Conservation (phyloP, 2,329 filamentous ascomycete species). For the Microsporum ferrugineum region DNA sequence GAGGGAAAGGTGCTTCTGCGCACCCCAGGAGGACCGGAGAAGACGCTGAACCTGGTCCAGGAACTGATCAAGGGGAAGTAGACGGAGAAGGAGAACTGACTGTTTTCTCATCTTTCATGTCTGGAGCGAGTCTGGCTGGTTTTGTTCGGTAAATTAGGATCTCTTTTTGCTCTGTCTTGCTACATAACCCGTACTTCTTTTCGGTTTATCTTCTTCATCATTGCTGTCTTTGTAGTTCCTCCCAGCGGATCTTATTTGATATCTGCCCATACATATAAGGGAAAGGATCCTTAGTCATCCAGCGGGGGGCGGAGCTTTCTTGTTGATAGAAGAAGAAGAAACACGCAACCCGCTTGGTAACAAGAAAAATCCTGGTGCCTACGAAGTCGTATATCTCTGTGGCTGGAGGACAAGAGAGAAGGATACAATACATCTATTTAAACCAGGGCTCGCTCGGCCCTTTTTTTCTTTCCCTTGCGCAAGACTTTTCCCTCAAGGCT, state of each 20-base stretch:
- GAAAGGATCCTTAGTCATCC: not conserved
- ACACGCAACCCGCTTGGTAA: not conserved
- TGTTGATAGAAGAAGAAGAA: not conserved
- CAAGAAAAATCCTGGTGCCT: not conserved
- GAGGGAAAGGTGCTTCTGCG: constrained; percentile 65
- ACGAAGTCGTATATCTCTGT: not conserved
- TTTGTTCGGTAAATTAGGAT: no score
- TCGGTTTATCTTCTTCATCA: no score
- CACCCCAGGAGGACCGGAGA: constrained; percentile 63
- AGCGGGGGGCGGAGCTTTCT: not conserved
- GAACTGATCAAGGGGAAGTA: constrained; percentile 46
- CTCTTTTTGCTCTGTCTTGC: no score
- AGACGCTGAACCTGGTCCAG: constrained; percentile 65
- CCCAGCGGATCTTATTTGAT: no score
- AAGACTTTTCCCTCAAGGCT: not conserved
- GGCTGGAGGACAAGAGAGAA: not conserved
- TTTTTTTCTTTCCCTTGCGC: not conserved
- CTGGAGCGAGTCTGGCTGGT: no score
- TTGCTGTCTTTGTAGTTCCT: no score
- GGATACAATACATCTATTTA: not conserved
- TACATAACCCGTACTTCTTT: no score
- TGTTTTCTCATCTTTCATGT: no score
- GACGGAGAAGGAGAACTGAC: not conserved
- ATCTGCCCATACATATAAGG: not conserved
- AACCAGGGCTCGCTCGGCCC: not conserved